Conservation (phyloP, 2,329 filamentous ascomycete species). For the Cordyceps fumosorosea region DNA sequence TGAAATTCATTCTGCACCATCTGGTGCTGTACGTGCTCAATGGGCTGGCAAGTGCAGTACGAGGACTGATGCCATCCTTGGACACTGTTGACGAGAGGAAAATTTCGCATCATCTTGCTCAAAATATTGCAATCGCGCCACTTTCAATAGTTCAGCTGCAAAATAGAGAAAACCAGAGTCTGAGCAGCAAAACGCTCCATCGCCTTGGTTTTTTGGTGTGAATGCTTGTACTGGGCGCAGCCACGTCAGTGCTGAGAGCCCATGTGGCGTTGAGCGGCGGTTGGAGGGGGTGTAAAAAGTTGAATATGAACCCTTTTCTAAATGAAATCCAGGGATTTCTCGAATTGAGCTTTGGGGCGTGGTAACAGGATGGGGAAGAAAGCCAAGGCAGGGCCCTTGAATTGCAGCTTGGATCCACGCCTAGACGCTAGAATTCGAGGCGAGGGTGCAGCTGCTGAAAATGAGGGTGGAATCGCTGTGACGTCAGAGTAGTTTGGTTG, state of each 20-base stretch:
- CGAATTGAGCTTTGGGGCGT: neutral
- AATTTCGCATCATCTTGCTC: too few relatives aligned
- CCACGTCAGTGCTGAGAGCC: conserved; percentile 2
- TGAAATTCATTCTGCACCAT: too few relatives aligned
- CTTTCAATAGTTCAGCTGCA: neutral
- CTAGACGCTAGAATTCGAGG: neutral
- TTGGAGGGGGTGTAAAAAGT: neutral
- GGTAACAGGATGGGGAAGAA: neutral
- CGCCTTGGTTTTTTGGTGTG: neutral
- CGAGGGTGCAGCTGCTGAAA: neutral
- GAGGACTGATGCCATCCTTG: neutral
- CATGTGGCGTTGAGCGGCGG: neutral
- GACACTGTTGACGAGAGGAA: neutral
- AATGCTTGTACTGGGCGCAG: neutral
- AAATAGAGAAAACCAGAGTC: neutral
- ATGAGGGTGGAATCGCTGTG: neutral
- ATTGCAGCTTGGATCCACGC: neutral
- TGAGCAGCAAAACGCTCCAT: neutral
- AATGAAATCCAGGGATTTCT: neutral
- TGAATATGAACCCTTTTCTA: neutral
- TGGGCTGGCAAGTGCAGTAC: neutral
- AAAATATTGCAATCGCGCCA: neutral
- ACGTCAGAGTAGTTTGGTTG: conserved; percentile 1
- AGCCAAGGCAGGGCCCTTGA: neutral
- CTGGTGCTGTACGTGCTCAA: neutral